A percentile compares a stretch with the other conserved stretches of the same genome.
phyloP scores from a whole-genome alignment of 768 basidiomycete species.

The Krasilnikovozyma curviuscula region DNA sequence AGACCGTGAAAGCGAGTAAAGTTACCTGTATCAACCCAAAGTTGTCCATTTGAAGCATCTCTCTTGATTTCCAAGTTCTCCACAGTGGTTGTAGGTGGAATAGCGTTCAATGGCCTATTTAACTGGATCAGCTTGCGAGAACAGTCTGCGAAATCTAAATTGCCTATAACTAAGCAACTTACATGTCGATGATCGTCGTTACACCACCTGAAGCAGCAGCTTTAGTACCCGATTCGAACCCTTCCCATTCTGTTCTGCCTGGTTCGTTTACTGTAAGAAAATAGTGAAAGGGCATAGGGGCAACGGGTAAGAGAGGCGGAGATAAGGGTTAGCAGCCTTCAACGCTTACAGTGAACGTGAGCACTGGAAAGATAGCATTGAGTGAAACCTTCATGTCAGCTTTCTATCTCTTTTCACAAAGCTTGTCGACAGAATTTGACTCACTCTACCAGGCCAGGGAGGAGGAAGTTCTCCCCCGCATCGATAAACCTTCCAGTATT shows the following conservation, averaged over 20 bases:
- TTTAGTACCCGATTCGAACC: conserved; percentile 72
- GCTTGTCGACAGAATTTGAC: too few relatives aligned
- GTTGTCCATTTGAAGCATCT: conserved; percentile 45
- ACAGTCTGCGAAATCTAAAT: background rate
- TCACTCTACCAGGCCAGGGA: conserved; percentile 69
- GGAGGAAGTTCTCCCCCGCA: conserved; percentile 38
- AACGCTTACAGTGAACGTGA: background rate
- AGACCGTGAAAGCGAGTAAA: background rate
- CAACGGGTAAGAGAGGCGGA: conserved; percentile 8
- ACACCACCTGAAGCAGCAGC: conserved; percentile 85
- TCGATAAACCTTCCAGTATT: conserved; percentile 32
- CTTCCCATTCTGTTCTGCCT: conserved; percentile 84
- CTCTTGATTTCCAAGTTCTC: conserved; percentile 53
- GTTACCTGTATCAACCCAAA: background rate
- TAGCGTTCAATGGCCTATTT: conserved; percentile 83
- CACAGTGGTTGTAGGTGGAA: conserved; percentile 83
- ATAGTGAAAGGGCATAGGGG: background rate
- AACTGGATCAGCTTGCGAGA: background rate
- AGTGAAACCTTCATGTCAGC: too few relatives aligned
- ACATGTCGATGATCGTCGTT: conserved; percentile 76
- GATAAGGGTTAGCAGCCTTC: background rate
- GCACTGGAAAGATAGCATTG: too few relatives aligned
- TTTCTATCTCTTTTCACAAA: too few relatives aligned
- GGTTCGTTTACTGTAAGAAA: conserved; percentile 19
- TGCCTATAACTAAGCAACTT: background rate